Evolutionary conservation across 306 rosid genomes (phyloP).

Genomic region (Gynostemma pentaphyllum): DNA sequence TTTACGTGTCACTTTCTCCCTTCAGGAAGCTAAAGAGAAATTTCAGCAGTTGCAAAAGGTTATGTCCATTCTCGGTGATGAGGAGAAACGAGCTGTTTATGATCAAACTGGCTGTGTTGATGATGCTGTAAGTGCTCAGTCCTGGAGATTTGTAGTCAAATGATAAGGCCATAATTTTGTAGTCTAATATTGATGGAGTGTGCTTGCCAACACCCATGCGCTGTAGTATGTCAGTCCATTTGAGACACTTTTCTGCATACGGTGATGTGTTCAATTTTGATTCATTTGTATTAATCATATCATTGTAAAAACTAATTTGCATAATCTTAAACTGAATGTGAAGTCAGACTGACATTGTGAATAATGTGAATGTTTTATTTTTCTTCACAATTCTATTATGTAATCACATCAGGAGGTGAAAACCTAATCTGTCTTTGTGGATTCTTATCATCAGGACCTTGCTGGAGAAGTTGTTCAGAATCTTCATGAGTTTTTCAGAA

Average conservation of each 20-base stretch:
- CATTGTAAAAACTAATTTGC: not conserved
- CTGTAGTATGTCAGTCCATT: not conserved
- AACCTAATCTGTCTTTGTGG: slow-evolving; percentile 1
- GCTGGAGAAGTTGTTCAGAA: slow-evolving; percentile 60
- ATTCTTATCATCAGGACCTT: slow-evolving; percentile 53
- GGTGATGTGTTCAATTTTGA: not conserved
- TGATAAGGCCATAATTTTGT: not conserved
- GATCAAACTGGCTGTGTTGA: slow-evolving; percentile 83
- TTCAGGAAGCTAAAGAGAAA: slow-evolving; percentile 79
- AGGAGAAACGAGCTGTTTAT: slow-evolving; percentile 73
- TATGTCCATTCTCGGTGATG: slow-evolving; percentile 84
- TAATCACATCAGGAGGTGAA: not conserved
- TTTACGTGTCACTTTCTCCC: not conserved
- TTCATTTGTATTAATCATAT: not conserved
- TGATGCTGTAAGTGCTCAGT: slow-evolving; percentile 53
- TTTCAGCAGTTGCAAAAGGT: slow-evolving; percentile 87
- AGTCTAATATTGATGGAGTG: not conserved
- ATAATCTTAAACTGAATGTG: not conserved
- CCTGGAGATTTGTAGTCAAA: not conserved
- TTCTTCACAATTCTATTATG: not conserved
- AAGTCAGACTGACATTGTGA: not conserved
- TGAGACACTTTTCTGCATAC: not conserved
- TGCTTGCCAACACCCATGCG: not conserved
- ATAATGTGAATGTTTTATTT: not conserved
- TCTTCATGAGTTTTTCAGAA: slow-evolving; percentile 45